Percentiles rank a stretch among this genome's conserved stretches.
Evolutionary conservation across 129 eudicot genomes (phyloP).

Genomic region (Scalesia atractyloides): DNA sequence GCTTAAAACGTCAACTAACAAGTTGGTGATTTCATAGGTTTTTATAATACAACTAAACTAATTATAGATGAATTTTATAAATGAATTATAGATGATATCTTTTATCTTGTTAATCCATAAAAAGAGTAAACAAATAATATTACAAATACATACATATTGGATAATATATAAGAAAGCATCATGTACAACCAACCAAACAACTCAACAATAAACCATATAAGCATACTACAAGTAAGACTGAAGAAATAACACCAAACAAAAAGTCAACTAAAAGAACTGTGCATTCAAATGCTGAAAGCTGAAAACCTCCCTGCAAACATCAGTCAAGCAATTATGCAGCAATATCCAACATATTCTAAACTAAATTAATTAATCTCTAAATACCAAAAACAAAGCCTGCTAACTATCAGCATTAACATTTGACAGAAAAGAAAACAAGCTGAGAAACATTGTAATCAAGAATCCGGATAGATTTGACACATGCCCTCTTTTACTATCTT

Average conservation of each 20-base stretch:
- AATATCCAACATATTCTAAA: constrained; percentile 11
- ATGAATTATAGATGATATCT: too few species aligned
- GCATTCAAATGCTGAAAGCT: constrained; percentile 14
- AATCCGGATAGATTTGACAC: neutral
- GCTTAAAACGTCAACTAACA: too few species aligned
- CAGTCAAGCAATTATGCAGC: constrained; percentile 10
- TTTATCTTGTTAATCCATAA: too few species aligned
- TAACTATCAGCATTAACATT: constrained; percentile 28
- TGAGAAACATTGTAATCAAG: constrained; percentile 1
- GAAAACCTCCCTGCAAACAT: constrained; percentile 20
- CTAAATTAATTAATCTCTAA: constrained; percentile 23
- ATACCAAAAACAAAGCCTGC: constrained; percentile 26
- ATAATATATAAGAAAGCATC: too few species aligned
- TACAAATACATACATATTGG: too few species aligned
- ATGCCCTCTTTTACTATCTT: constrained; percentile 7
- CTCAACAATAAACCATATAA: too few species aligned
- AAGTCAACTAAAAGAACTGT: constrained; percentile 26
- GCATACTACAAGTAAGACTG: neutral
- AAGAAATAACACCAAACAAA: neutral
- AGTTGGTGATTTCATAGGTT: too few species aligned
- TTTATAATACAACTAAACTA: too few species aligned
- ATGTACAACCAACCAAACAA: too few species aligned
- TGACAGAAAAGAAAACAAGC: constrained; percentile 19
- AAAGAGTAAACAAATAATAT: too few species aligned
- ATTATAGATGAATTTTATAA: too few species aligned